Percentiles rank a stretch among this genome's conserved stretches.
These are phyloP conservation scores for Penicillium sp. DNA, from an alignment of 2,329 filamentous ascomycete genomes.

Conservation along the genomic window DNA sequence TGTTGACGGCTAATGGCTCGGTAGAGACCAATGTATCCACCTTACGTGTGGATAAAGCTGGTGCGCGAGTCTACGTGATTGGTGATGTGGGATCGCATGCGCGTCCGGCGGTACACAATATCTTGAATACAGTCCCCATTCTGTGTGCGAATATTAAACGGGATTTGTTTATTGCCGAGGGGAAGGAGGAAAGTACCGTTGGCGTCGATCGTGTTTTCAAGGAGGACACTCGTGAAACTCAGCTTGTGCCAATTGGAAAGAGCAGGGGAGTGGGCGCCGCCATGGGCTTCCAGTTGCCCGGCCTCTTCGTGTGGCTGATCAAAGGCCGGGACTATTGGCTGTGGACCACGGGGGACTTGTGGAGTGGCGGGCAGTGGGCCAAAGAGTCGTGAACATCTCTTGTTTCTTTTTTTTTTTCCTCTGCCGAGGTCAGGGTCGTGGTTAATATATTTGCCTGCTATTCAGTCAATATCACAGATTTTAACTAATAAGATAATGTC, in stretches of 20 bases:
- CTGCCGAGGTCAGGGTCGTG: neutral
- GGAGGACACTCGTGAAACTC: constrained; percentile 48
- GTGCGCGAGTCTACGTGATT: constrained; percentile 47
- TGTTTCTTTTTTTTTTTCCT: neutral
- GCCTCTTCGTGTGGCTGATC: constrained; percentile 50
- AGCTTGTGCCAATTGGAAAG: constrained; percentile 50
- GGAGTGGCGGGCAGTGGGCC: constrained; percentile 54
- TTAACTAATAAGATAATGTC: too few species aligned
- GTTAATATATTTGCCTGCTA: neutral
- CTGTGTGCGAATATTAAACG: constrained; percentile 52
- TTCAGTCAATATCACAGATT: too few species aligned
- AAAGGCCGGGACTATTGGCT: constrained; percentile 56
- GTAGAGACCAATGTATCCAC: constrained; percentile 41
- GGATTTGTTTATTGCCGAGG: constrained; percentile 44
- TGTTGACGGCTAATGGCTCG: constrained; percentile 36
- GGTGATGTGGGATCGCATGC: constrained; percentile 48
- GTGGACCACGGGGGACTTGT: constrained; percentile 50
- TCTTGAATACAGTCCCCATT: constrained; percentile 45
- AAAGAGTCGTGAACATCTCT: constrained; percentile 39
- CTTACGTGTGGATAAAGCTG: constrained; percentile 40
- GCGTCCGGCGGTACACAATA: constrained; percentile 46
- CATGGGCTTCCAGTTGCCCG: constrained; percentile 47
- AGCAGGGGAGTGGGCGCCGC: constrained; percentile 48
- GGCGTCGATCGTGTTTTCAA: constrained; percentile 36
- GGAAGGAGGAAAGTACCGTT: neutral